These are phyloP conservation scores for Inonotus hispidus DNA, from an alignment of 1,284 basidiomycete species.

Conservation along the genomic window DNA sequence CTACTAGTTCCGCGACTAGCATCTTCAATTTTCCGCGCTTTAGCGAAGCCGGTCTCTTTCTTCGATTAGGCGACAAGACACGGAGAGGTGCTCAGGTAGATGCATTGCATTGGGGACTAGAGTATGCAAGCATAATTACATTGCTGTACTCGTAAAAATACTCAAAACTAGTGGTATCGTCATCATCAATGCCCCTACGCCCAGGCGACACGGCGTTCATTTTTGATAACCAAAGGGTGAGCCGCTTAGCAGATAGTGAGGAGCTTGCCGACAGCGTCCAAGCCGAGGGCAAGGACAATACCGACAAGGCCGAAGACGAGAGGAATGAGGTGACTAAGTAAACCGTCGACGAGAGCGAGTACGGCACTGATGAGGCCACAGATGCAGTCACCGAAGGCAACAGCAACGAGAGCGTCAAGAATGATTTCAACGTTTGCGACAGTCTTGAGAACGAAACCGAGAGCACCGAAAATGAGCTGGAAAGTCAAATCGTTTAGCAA, in stretches of 20 bases:
- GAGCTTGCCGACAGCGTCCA: constrained; percentile 7
- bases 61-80: too few species aligned
- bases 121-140: not conserved
- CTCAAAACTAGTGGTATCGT: too few species aligned
- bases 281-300: constrained; percentile 7
- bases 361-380: constrained; percentile 11
- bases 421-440: constrained; percentile 12
- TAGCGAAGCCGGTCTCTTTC: too few species aligned
- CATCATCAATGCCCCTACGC: too few species aligned
- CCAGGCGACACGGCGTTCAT: not conserved
- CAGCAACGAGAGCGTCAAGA: constrained; percentile 7
- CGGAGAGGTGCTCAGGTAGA: not conserved
- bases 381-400: constrained; percentile 15
- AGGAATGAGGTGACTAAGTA: constrained; percentile 12
- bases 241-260: constrained; percentile 11
- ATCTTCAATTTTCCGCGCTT: too few species aligned
- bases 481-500: not conserved
- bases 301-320: constrained; percentile 11
- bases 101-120: not conserved
- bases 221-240: not conserved
- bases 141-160: not conserved
- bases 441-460: constrained; percentile 12
- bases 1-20: too few species aligned
- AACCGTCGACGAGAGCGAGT: constrained; percentile 9
- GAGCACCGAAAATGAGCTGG: constrained; percentile 14